Evolutionary conservation across 495 filamentous ascomycete genomes (phyloP).

Genomic region (Pyrenula aspistea): DNA sequence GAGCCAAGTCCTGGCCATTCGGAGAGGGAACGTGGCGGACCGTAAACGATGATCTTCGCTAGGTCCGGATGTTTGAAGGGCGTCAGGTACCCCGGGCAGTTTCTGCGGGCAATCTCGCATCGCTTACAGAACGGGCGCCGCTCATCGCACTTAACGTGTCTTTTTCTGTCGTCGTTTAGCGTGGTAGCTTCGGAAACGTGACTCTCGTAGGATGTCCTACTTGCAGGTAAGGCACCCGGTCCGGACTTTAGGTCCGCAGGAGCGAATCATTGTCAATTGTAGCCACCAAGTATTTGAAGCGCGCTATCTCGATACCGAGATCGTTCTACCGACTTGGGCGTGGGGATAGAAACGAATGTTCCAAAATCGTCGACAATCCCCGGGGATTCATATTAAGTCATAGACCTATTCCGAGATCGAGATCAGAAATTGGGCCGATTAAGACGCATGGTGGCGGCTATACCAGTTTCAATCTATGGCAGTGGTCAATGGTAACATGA

Average conservation of each 20-base stretch:
- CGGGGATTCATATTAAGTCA: neutral
- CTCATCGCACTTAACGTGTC: conserved; percentile 57
- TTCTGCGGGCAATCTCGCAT: conserved; percentile 35
- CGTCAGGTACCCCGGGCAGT: conserved; percentile 12
- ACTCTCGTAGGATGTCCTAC: conserved; percentile 4
- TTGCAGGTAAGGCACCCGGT: conserved; percentile 44
- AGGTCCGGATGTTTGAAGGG: neutral
- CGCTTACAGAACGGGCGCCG: conserved; percentile 39
- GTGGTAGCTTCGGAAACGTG: neutral
- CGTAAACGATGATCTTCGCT: neutral
- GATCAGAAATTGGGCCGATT: neutral
- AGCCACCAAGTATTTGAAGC: neutral
- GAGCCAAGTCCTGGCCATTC: neutral
- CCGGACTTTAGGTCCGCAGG: conserved; percentile 13
- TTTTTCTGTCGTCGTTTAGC: conserved; percentile 10
- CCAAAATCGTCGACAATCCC: neutral
- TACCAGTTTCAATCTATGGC: neutral
- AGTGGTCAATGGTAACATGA: neutral
- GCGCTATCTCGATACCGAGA: neutral
- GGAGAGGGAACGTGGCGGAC: neutral
- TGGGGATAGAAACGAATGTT: neutral
- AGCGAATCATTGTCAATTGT: neutral
- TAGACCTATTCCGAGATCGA: neutral
- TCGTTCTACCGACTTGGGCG: neutral
- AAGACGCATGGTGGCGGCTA: neutral